Percentiles rank a stretch among this genome's conserved stretches.
phyloP scores from a whole-genome alignment of 768 basidiomycete species.

The Lentinula raphanica region DNA sequence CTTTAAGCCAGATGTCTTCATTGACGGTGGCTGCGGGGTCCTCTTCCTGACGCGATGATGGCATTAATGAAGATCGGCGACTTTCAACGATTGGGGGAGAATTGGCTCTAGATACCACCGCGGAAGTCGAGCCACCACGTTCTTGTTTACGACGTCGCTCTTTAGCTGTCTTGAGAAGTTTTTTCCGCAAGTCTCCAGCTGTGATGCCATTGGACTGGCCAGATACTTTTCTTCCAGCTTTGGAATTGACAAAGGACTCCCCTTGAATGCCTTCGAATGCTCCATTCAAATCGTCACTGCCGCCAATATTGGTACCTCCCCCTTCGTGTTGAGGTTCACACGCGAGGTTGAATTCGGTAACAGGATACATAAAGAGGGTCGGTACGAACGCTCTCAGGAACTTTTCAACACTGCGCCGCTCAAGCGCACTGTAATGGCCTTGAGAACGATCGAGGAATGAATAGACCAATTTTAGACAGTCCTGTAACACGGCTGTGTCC shows the following conservation, averaged over 20 bases:
- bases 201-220: slow-evolving; percentile 43
- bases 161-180: slow-evolving; percentile 70
- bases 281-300: slow-evolving; percentile 35
- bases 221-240: slow-evolving; percentile 43
- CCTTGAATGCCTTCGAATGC: slow-evolving; percentile 4
- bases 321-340: slow-evolving; percentile 50
- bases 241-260: slow-evolving; percentile 26
- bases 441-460: slow-evolving; percentile 87
- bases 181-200: slow-evolving; percentile 70
- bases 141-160: slow-evolving; percentile 41
- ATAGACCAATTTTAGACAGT: slow-evolving; percentile 85
- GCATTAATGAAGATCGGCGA: slow-evolving; percentile 25
- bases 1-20: slow-evolving; percentile 8
- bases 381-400: slow-evolving; percentile 86
- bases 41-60: slow-evolving; percentile 13
- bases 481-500: slow-evolving; percentile 78
- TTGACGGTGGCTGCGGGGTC: neutral
- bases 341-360: slow-evolving; percentile 60
- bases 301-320: slow-evolving; percentile 2
- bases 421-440: slow-evolving; percentile 64
- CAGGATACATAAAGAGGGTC: slow-evolving; percentile 65
- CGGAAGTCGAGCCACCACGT: slow-evolving; percentile 23
- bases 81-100: slow-evolving; percentile 30
- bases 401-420: slow-evolving; percentile 78
- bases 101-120: slow-evolving; percentile 35